phyloP scores from a whole-genome alignment of 352 stramenopile species.

The Phytophthora litchii region DNA sequence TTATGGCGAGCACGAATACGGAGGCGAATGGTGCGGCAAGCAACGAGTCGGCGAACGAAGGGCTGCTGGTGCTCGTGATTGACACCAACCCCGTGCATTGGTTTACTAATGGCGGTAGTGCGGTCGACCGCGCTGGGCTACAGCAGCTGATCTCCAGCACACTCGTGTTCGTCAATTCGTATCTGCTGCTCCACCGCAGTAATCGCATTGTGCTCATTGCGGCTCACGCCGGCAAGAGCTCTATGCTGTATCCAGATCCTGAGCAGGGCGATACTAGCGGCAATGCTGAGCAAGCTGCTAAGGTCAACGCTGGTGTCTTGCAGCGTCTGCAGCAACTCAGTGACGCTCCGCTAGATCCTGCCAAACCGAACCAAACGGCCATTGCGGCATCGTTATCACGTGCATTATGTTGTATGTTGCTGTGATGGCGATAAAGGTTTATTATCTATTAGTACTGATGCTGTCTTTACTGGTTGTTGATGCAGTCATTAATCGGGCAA shows the following conservation, averaged over 20 bases:
- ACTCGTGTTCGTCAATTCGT: slow-evolving; percentile 89
- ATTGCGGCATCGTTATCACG: slow-evolving; percentile 82
- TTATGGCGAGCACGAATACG: slow-evolving; percentile 10
- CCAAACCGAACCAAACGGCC: slow-evolving; percentile 66
- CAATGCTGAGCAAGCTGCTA: slow-evolving; percentile 70
- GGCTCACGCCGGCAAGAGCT: slow-evolving; percentile 68
- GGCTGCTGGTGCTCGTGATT: slow-evolving; percentile 78
- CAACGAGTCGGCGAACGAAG: slow-evolving; percentile 41
- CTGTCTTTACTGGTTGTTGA: slow-evolving; percentile 1
- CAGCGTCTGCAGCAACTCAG: slow-evolving; percentile 68
- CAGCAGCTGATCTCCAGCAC: slow-evolving; percentile 78
- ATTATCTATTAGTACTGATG: slow-evolving; percentile 2
- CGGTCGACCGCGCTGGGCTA: slow-evolving; percentile 35
- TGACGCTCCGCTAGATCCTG: slow-evolving; percentile 46
- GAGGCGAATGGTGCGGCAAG: slow-evolving; percentile 17
- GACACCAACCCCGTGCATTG: slow-evolving; percentile 83
- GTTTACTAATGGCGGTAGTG: slow-evolving; percentile 48
- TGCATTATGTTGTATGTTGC: slow-evolving; percentile 76
- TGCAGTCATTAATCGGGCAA: slow-evolving; percentile 86
- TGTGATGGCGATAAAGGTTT: not conserved
- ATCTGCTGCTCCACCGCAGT: slow-evolving; percentile 84
- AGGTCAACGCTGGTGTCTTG: slow-evolving; percentile 77
- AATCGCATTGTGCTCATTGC: slow-evolving; percentile 88
- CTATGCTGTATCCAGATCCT: slow-evolving; percentile 82
- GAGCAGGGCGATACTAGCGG: slow-evolving; percentile 68